A percentile compares a stretch with the other conserved stretches of the same genome.
Conservation (phyloP, 1,139 yeast genomes). For the Schwanniomyces etchellsii region DNA sequence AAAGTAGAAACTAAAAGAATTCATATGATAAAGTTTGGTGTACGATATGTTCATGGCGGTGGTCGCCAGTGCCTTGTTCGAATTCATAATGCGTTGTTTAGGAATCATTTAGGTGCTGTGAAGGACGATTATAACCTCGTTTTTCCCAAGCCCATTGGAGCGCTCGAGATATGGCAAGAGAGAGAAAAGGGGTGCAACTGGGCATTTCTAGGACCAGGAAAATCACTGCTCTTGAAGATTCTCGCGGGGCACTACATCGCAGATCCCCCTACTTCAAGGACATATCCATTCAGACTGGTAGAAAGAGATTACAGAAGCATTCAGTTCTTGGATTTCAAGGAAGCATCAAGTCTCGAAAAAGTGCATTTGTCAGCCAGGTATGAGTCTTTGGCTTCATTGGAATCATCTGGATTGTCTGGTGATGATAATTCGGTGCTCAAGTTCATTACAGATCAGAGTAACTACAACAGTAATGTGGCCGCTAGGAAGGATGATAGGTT, state of each 20-base stretch:
- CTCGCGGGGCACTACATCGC: conserved; percentile 38
- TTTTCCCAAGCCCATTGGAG: conserved; percentile 20
- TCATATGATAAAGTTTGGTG: too few species aligned
- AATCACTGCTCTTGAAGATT: conserved; percentile 27
- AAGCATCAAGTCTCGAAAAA: conserved; percentile 47
- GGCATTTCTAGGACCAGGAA: conserved; percentile 33
- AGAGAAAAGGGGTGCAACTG: conserved; percentile 19
- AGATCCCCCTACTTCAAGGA: conserved; percentile 48
- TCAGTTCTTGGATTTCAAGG: conserved; percentile 56
- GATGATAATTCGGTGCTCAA: conserved; percentile 70
- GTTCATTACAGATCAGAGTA: conserved; percentile 46
- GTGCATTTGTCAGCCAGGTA: conserved; percentile 86
- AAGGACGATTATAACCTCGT: conserved; percentile 7
- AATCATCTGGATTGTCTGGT: conserved; percentile 48
- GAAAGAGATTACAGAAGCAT: conserved; percentile 18
- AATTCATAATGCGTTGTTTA: conserved; percentile 14
- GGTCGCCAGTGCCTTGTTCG: conserved; percentile 6
- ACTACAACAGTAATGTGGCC: conserved; percentile 31
- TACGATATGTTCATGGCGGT: too few species aligned
- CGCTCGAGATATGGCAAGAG: conserved; percentile 20
- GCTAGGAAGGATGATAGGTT: conserved; percentile 16
- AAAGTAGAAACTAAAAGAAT: too few species aligned
- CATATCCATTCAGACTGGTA: conserved; percentile 46
- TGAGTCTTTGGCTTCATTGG: conserved; percentile 67
- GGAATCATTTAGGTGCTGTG: conserved; percentile 6